Percentiles rank a stretch among this genome's conserved stretches.
These are phyloP conservation scores for Macrocybe gigantea DNA, from an alignment of 768 basidiomycete genomes.

Conservation along the genomic window DNA sequence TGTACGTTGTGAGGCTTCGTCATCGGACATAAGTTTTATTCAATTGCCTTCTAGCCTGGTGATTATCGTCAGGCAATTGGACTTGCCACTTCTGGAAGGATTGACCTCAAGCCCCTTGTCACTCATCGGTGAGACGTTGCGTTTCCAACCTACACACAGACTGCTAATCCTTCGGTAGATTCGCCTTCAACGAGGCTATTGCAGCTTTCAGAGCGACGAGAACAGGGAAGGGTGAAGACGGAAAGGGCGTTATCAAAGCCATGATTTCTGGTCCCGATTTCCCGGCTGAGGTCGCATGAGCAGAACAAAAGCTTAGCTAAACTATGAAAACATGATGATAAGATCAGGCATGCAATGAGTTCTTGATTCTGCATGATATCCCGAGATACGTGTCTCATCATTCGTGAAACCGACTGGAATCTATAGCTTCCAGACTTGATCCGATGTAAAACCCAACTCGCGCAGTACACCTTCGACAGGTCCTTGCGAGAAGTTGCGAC, in stretches of 20 bases:
- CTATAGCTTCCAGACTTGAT: slow-evolving; percentile 68
- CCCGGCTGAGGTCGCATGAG: slow-evolving; percentile 25
- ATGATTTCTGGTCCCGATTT: slow-evolving; percentile 82
- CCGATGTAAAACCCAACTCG: slow-evolving; percentile 53
- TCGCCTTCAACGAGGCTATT: slow-evolving; percentile 69
- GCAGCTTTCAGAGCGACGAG: slow-evolving; percentile 80
- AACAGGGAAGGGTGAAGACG: slow-evolving; percentile 77
- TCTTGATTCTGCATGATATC: too few species aligned
- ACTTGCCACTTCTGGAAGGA: slow-evolving; percentile 73
- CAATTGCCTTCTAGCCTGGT: slow-evolving; percentile 48
- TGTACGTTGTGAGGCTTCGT: slow-evolving; percentile 30
- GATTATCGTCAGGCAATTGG: slow-evolving; percentile 84
- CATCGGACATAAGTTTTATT: background rate
- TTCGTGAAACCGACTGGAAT: too few species aligned
- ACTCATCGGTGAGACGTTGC: slow-evolving; percentile 63
- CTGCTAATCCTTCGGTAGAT: slow-evolving; percentile 32
- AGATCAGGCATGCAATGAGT: too few species aligned
- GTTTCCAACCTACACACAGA: too few species aligned
- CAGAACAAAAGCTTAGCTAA: background rate
- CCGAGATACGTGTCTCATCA: too few species aligned
- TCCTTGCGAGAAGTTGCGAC: slow-evolving; percentile 73
- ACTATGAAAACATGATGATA: background rate
- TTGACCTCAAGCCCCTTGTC: slow-evolving; percentile 84
- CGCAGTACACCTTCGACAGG: slow-evolving; percentile 60
- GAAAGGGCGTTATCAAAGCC: slow-evolving; percentile 83